Conservation (phyloP, 176 grass and related monocot genomes). For the Carex kokanica region DNA sequence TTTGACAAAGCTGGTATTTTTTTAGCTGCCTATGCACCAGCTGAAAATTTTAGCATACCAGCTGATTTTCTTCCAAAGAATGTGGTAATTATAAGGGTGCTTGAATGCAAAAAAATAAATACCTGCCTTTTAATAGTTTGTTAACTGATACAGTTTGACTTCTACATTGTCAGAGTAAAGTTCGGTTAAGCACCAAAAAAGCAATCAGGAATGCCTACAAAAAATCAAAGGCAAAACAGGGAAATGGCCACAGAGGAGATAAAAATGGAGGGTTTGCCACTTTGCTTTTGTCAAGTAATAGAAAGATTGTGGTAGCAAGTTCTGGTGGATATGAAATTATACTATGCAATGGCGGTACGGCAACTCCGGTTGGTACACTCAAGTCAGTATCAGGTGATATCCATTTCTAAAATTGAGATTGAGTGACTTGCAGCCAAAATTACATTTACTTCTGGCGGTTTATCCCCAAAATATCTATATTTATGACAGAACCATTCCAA, state of each 20-base stretch:
- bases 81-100: background rate
- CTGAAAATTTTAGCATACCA: background rate
- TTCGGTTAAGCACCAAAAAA: background rate
- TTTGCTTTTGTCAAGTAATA: slow-evolving; percentile 21
- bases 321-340: slow-evolving; percentile 24
- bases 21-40: background rate
- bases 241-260: background rate
- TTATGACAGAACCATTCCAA: background rate
- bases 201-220: slow-evolving; percentile 2
- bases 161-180: background rate
- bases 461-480: background rate
- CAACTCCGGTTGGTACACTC: background rate
- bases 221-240: background rate
- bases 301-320: slow-evolving; percentile 23
- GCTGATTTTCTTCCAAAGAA: background rate
- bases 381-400: slow-evolving; percentile 9
- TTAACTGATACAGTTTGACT: background rate
- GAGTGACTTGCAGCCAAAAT: background rate
- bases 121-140: background rate
- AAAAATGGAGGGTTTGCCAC: slow-evolving; percentile 23
- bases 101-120: background rate
- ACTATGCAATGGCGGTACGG: slow-evolving; percentile 24
- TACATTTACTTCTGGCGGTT: background rate
- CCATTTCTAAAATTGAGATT: background rate
- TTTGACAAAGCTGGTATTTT: background rate